Evolutionary conservation across 2,329 filamentous ascomycete species (phyloP).

Genomic region (Zymoseptoria brevis): DNA sequence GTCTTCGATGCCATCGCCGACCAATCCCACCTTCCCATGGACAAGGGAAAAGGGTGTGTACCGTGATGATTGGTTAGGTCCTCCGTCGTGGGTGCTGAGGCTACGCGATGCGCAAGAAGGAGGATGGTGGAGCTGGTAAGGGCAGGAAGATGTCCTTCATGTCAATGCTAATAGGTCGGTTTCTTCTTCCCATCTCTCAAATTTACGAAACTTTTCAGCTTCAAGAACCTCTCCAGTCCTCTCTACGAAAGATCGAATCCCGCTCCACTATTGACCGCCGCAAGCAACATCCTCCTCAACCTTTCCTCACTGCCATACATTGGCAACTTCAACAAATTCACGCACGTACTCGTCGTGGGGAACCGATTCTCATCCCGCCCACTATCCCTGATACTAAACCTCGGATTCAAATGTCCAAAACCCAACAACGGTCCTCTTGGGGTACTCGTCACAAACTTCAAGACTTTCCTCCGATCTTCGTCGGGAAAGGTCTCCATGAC

Average conservation of each 20-base stretch:
- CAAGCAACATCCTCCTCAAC: constrained; percentile 73
- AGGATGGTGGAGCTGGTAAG: too few species aligned
- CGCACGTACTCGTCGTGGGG: constrained; percentile 91
- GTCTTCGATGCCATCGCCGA: too few species aligned
- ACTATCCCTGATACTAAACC: constrained; percentile 83
- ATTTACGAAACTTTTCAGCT: neutral
- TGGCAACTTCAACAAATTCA: constrained; percentile 88
- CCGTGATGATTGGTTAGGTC: too few species aligned
- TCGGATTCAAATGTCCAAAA: constrained; percentile 75
- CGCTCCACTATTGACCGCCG: constrained; percentile 81
- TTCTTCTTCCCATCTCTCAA: neutral
- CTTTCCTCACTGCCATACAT: constrained; percentile 60
- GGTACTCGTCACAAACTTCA: constrained; percentile 94
- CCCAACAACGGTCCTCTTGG: constrained; percentile 83
- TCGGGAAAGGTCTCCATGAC: constrained; percentile 73
- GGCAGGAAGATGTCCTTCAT: too few species aligned
- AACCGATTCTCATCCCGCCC: constrained; percentile 67
- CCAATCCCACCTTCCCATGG: too few species aligned
- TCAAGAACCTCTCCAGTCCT: neutral
- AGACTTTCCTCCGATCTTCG: constrained; percentile 68
- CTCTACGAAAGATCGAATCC: constrained; percentile 76
- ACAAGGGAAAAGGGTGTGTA: too few species aligned
- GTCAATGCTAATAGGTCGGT: too few species aligned
- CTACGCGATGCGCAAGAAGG: too few species aligned
- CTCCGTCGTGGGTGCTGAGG: too few species aligned